A percentile compares a stretch with the other conserved stretches of the same genome.
Evolutionary conservation across 345 rosid species (phyloP).

Genomic region (Brassica cretica): DNA sequence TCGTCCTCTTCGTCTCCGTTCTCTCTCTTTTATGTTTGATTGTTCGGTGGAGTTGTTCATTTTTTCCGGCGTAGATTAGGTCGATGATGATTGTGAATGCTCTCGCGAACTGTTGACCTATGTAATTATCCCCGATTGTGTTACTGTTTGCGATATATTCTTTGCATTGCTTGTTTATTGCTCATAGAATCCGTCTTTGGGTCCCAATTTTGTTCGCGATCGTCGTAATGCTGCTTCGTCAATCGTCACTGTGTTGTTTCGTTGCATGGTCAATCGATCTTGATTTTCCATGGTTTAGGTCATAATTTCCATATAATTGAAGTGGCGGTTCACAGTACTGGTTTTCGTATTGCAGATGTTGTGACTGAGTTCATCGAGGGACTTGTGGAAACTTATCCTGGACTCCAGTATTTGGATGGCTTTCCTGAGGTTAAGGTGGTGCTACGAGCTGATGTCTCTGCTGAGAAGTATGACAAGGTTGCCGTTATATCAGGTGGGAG

Average conservation of each 20-base stretch:
- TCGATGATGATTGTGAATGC: constrained; percentile 19
- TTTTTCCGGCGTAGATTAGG: constrained; percentile 20
- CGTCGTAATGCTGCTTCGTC: constrained; percentile 22
- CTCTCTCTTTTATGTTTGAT: neutral
- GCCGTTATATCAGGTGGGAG: constrained; percentile 86
- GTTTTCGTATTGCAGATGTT: constrained; percentile 55
- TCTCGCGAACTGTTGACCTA: constrained; percentile 35
- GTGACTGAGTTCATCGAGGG: constrained; percentile 97
- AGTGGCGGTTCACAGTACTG: constrained; percentile 1
- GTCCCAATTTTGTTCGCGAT: constrained; percentile 18
- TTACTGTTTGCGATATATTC: constrained; percentile 13
- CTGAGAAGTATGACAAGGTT: constrained; percentile 70
- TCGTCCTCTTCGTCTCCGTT: constrained; percentile 36
- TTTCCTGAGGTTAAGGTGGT: constrained; percentile 99
- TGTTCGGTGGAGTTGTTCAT: neutral
- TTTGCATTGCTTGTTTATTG: constrained; percentile 26
- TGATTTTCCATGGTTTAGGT: too few relatives aligned
- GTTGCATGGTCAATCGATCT: constrained; percentile 27
- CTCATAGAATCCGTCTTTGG: constrained; percentile 4
- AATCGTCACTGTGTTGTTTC: constrained; percentile 10
- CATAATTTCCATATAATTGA: neutral
- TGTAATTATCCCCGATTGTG: constrained; percentile 21
- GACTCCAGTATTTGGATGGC: constrained; percentile 86
- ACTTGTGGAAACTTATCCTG: constrained; percentile 85
- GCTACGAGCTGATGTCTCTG: constrained; percentile 79